These are phyloP conservation scores for Pezicula rhizophila DNA, from an alignment of 2,329 filamentous ascomycete species.

Conservation along the genomic window DNA sequence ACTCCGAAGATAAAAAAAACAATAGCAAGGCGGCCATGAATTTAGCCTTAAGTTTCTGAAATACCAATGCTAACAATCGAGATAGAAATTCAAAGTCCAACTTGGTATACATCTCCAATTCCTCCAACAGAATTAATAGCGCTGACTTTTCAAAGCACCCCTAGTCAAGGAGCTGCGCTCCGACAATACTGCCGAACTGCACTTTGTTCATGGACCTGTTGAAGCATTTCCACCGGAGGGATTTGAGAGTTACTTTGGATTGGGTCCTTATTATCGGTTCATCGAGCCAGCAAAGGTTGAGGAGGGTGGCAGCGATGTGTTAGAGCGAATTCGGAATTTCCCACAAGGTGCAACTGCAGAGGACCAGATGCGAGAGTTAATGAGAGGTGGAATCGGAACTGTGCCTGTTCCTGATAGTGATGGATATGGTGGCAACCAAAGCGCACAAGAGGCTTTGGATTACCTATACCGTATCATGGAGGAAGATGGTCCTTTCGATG, in stretches of 20 bases:
- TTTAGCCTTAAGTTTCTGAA: no score
- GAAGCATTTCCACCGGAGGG: slow-evolving; percentile 44
- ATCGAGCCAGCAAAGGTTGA: slow-evolving; percentile 39
- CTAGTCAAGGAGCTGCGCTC: slow-evolving; percentile 41
- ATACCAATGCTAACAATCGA: slow-evolving; percentile 7
- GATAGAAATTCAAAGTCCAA: slow-evolving; percentile 50
- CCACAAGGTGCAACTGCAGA: slow-evolving; percentile 21
- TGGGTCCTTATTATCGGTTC: slow-evolving; percentile 49
- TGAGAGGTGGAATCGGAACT: slow-evolving; percentile 10
- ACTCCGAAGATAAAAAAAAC: slow-evolving; percentile 1
- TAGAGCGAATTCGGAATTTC: slow-evolving; percentile 23
- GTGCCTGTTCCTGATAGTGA: slow-evolving; percentile 7
- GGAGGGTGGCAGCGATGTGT: slow-evolving; percentile 18
- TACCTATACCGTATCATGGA: slow-evolving; percentile 38
- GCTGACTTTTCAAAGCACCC: slow-evolving; percentile 32
- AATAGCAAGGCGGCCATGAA: no score
- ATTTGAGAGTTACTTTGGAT: slow-evolving; percentile 52
- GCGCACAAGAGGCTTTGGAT: slow-evolving; percentile 23
- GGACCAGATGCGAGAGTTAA: slow-evolving; percentile 22
- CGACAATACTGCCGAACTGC: slow-evolving; percentile 41
- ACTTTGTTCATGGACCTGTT: slow-evolving; percentile 46
- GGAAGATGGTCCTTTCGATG: slow-evolving; percentile 40
- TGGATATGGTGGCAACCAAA: slow-evolving; percentile 10
- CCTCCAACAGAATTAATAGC: slow-evolving; percentile 2
- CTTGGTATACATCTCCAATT: slow-evolving; percentile 31